These are phyloP conservation scores for Rhodamnia rubescens DNA, from an alignment of 345 rosid species.

Conservation along the genomic window DNA sequence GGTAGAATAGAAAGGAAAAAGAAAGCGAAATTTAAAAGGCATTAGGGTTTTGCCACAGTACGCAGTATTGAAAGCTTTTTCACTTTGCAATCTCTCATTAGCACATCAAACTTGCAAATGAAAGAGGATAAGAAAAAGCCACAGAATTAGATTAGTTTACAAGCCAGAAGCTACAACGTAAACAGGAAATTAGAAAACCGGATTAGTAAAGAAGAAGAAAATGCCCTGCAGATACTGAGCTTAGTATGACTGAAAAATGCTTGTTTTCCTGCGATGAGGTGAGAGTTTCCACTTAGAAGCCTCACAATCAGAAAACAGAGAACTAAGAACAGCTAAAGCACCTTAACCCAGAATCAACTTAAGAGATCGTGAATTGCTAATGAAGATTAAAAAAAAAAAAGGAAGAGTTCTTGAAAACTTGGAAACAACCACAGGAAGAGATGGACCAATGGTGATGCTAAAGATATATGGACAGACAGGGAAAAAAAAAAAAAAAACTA, in stretches of 20 bases:
- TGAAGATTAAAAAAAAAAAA: background rate
- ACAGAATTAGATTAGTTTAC: background rate
- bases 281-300: background rate
- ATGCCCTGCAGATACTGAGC: background rate
- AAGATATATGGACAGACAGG: background rate
- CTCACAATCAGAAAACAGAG: background rate
- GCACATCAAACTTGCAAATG: background rate
- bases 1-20: background rate
- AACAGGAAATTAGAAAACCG: background rate
- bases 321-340: background rate
- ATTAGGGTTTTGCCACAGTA: background rate
- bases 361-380: background rate
- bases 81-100: background rate
- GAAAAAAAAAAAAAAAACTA: background rate
- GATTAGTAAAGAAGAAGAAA: background rate
- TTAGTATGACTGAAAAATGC: background rate
- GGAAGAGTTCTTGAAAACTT: background rate
- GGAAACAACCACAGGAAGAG: background rate
- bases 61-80: background rate
- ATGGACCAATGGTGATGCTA: background rate
- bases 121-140: background rate
- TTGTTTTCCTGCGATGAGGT: background rate
- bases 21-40: background rate
- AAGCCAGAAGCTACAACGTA: background rate
- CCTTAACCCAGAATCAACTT: background rate